Conservation (phyloP, 176 grass and related monocot genomes). For the Carex cristatella region DNA sequence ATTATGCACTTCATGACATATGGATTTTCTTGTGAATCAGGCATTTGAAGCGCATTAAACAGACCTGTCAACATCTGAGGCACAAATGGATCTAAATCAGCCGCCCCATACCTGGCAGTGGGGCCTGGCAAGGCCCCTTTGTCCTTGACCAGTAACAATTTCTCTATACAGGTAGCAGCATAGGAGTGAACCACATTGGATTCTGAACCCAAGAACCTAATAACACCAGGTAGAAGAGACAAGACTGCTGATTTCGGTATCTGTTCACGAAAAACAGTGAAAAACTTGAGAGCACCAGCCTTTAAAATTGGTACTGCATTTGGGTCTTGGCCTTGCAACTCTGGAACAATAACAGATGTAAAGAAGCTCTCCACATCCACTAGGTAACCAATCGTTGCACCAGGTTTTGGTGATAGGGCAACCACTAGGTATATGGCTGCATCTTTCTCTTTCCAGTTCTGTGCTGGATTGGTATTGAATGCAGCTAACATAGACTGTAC, state of each 20-base stretch:
- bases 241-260: conserved; percentile 66
- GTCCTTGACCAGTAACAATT: conserved; percentile 73
- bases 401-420: conserved; percentile 69
- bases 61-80: conserved; percentile 65
- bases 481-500: conserved; percentile 80
- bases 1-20: conserved; percentile 97
- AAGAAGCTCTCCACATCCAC: conserved; percentile 96
- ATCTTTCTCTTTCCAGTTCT: conserved; percentile 98
- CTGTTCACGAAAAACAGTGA: conserved; percentile 86
- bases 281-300: conserved; percentile 87
- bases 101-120: conserved; percentile 50
- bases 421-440: conserved; percentile 93
- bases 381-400: conserved; percentile 47
- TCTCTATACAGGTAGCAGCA: conserved; percentile 85
- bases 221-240: conserved; percentile 50
- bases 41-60: conserved; percentile 60
- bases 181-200: conserved; percentile 98
- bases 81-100: conserved; percentile 75
- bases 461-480: conserved; percentile 41
- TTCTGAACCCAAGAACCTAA: conserved; percentile 65
- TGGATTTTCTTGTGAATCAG: conserved; percentile 81
- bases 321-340: conserved; percentile 64
- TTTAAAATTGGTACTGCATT: conserved; percentile 82
- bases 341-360: conserved; percentile 73
- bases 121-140: conserved; percentile 34